Percentiles rank a stretch among this genome's conserved stretches.
Conservation (phyloP, 2,329 filamentous ascomycete species). For the Ascochyta clinopodiicola region DNA sequence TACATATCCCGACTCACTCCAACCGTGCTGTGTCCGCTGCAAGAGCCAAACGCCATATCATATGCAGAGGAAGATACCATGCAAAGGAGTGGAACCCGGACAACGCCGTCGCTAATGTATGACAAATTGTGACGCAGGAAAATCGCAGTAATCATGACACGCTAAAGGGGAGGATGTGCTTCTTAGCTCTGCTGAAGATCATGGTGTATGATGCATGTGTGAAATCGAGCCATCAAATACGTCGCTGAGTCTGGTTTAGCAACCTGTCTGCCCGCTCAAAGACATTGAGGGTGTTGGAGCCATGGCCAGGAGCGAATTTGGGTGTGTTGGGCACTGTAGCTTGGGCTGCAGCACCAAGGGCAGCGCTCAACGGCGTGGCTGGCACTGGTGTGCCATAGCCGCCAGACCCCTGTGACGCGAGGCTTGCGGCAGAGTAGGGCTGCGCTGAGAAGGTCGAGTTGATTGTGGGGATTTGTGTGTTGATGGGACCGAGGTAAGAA, state of each 20-base stretch:
- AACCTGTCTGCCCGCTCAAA: slow-evolving; percentile 47
- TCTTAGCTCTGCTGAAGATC: no score
- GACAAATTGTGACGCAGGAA: slow-evolving; percentile 1
- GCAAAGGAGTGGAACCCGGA: slow-evolving; percentile 20
- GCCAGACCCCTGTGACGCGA: slow-evolving; percentile 38
- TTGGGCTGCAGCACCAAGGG: slow-evolving; percentile 86
- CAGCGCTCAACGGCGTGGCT: slow-evolving; percentile 87
- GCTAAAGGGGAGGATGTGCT: background rate
- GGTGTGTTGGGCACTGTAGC: slow-evolving; percentile 77
- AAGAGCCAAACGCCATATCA: slow-evolving; percentile 2
- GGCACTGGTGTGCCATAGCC: slow-evolving; percentile 68
- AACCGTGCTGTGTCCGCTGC: background rate
- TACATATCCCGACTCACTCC: slow-evolving; percentile 4
- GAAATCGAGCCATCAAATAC: slow-evolving; percentile 24
- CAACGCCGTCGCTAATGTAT: slow-evolving; percentile 17
- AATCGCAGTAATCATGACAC: background rate
- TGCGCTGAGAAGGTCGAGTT: slow-evolving; percentile 38
- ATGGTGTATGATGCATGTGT: background rate
- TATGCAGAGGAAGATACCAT: slow-evolving; percentile 14
- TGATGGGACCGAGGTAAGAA: slow-evolving; percentile 46
- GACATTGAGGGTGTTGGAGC: slow-evolving; percentile 40
- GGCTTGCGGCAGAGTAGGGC: slow-evolving; percentile 35
- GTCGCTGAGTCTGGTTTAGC: slow-evolving; percentile 39
- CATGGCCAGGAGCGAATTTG: slow-evolving; percentile 29
- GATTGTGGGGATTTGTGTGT: slow-evolving; percentile 42